Evolutionary conservation across 2,329 filamentous ascomycete species (phyloP), one percentile per base, ranked within the genome.

Genomic region (Neonectria punicea): DNA sequence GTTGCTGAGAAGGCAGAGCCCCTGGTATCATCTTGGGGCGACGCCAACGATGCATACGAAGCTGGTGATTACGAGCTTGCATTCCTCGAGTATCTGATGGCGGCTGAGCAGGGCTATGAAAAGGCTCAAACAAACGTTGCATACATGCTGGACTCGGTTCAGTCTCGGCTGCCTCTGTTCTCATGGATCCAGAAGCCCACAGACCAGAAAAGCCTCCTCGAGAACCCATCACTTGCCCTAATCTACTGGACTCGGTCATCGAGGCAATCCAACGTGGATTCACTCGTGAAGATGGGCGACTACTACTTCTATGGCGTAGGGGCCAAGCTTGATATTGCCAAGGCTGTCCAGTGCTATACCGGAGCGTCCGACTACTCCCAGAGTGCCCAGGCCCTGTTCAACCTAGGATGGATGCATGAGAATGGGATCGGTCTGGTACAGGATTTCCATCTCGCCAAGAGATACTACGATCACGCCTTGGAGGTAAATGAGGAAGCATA

Each of bases 381-480:
- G 75, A 97, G 93, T 72, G 96, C 95, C 2, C 97, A 99, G 80
- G 96, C 97, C 14, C 89, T 98, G 62, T 99, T 94, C 88, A 98
- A 99, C 74, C 84, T 99, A 14, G 97, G 96, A 5, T 99, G 96
- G 96, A 98, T 99, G 95, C 94, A 99, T 75, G 96, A 99, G 80
- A 98, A 98, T 75, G 96, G 96, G 8, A 86, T 98, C 54, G 93
- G 94, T 2, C 87, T 98, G 20, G 91, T 92, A 59, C 96, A 99
- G 77, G 96, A 99, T 76, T 99, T 97, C 78, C 96, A 99, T 76
- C 89, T 99, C 61, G 96, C 97, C 2, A 99, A 99, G 81, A 86
- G 96, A 58, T 97, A 94, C 80, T 99, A 99, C 76, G 96, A 99
- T 74, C 87, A 96, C 66, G 95, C 96, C 1, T 83, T 98, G 32